phyloP scores from a whole-genome alignment of 78 protist genomes.

The Anaeramoeba ignava region DNA sequence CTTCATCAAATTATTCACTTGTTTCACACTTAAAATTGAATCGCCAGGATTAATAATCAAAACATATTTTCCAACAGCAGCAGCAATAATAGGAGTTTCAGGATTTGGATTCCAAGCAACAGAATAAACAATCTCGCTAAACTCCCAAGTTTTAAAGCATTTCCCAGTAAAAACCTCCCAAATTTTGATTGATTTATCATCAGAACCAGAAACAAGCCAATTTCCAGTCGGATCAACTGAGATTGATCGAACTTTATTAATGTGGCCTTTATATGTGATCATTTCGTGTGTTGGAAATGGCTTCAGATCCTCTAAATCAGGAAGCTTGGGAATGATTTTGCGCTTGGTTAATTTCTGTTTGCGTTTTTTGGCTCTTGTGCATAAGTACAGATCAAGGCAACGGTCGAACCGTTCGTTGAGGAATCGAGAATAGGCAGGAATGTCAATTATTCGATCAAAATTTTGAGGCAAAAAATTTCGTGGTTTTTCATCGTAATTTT shows the following conservation, averaged over 20 bases:
- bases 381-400: conserved; percentile 83
- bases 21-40: background rate
- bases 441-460: conserved; percentile 51
- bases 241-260: conserved; percentile 46
- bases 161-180: conserved; percentile 78
- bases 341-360: background rate
- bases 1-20: background rate
- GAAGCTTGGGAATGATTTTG: conserved; percentile 69
- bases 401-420: conserved; percentile 81
- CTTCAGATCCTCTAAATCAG: conserved; percentile 72
- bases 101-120: conserved; percentile 76
- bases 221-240: conserved; percentile 69
- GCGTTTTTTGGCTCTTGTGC: conserved; percentile 54
- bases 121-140: conserved; percentile 13
- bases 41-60: background rate
- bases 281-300: conserved; percentile 76
- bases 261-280: conserved; percentile 46
- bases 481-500: conserved; percentile 29
- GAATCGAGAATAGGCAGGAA: conserved; percentile 57
- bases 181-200: conserved; percentile 58
- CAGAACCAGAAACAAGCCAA: conserved; percentile 61
- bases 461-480: conserved; percentile 49
- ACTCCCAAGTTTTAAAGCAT: conserved; percentile 29
- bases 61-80: conserved; percentile 10
- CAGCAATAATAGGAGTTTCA: conserved; percentile 38